Evolutionary conservation across 768 basidiomycete genomes (phyloP).

Genomic region (Lactarius trivialis): DNA sequence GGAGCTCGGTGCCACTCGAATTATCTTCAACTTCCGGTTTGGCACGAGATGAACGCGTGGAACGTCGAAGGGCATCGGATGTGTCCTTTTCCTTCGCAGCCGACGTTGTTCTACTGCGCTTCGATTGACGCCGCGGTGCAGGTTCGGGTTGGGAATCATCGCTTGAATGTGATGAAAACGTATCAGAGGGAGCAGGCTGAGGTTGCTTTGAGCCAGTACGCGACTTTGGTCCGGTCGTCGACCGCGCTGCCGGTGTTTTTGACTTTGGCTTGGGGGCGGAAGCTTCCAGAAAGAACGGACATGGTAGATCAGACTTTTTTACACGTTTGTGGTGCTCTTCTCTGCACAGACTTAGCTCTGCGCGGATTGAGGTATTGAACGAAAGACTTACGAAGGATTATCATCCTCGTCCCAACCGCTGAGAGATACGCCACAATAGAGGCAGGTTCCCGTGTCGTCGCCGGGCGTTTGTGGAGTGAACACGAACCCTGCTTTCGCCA

Average conservation of each 20-base stretch:
- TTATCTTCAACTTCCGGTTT: conserved; percentile 22
- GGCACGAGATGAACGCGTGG: conserved; percentile 21
- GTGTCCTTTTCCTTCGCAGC: conserved; percentile 5
- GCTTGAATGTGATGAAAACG: conserved; percentile 13
- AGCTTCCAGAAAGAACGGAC: conserved; percentile 39
- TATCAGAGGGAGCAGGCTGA: conserved; percentile 4
- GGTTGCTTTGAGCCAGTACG: conserved; percentile 20
- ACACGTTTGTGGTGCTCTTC: conserved; percentile 70
- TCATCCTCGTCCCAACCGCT: conserved; percentile 86
- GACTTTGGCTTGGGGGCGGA: conserved; percentile 23
- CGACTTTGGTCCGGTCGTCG: conserved; percentile 25
- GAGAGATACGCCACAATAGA: conserved; percentile 75
- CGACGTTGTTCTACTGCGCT: conserved; percentile 15
- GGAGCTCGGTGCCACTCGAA: conserved; percentile 27
- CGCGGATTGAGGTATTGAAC: background rate
- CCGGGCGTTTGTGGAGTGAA: conserved; percentile 60
- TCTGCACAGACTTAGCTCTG: conserved; percentile 33
- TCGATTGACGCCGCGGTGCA: conserved; percentile 7
- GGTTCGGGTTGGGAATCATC: conserved; percentile 17
- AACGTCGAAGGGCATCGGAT: conserved; percentile 20
- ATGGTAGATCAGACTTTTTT: conserved; percentile 37
- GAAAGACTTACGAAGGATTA: conserved; percentile 69
- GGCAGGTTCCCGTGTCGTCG: conserved; percentile 79
- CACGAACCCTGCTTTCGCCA: conserved; percentile 87
- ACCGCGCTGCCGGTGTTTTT: conserved; percentile 26